Evolutionary conservation across 306 rosid genomes (phyloP).

Genomic region (Fragaria ananassa): DNA sequence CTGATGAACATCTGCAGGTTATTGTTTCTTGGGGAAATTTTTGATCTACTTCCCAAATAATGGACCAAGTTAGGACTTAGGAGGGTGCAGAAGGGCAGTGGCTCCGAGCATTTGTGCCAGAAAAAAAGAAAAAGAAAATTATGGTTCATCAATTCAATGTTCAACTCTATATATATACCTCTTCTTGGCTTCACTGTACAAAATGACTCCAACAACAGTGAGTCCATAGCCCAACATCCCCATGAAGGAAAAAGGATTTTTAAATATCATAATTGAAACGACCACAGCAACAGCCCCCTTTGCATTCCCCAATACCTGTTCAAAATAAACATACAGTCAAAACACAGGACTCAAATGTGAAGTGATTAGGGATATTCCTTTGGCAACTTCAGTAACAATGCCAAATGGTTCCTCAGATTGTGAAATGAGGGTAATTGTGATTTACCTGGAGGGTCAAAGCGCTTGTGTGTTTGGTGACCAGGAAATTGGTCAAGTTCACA

Average conservation of each 20-base stretch:
- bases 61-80: not conserved
- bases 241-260: constrained; percentile 54
- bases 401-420: not conserved
- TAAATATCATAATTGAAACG: constrained; percentile 55
- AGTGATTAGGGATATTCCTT: not conserved
- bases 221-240: constrained; percentile 64
- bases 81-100: not conserved
- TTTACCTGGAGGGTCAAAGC: constrained; percentile 32
- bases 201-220: constrained; percentile 55
- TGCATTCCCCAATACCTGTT: constrained; percentile 65
- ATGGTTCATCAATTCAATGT: not conserved
- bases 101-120: not conserved
- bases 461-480: constrained; percentile 54
- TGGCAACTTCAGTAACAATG: not conserved
- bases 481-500: constrained; percentile 52
- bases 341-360: too few species aligned
- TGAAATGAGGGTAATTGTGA: too few species aligned
- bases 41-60: not conserved
- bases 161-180: constrained; percentile 25
- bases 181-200: constrained; percentile 62
- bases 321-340: not conserved
- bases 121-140: not conserved
- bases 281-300: constrained; percentile 71
- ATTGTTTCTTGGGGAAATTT: not conserved
- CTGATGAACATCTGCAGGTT: not conserved